These are phyloP conservation scores for Exophiala sp. DNA, from an alignment of 2,329 filamentous ascomycete genomes.

Conservation along the genomic window DNA sequence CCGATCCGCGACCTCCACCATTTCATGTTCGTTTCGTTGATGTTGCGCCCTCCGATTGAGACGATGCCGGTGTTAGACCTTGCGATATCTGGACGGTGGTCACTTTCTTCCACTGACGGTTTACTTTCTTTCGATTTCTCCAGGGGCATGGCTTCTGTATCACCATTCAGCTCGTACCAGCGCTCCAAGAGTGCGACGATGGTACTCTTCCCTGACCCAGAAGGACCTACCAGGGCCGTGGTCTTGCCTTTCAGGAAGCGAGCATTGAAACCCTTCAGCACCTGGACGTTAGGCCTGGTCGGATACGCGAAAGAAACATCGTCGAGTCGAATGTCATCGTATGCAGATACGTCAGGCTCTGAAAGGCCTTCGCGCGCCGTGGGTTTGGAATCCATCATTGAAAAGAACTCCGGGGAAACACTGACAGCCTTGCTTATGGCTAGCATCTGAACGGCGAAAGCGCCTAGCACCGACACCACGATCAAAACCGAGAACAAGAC, in stretches of 20 bases:
- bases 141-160: constrained; percentile 1
- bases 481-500: constrained; percentile 40
- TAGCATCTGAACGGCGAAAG: constrained; percentile 34
- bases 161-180: constrained; percentile 36
- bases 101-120: not conserved
- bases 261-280: constrained; percentile 35
- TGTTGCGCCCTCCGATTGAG: constrained; percentile 47
- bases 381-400: constrained; percentile 67
- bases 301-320: constrained; percentile 70
- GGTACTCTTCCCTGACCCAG: constrained; percentile 44
- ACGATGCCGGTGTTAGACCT: constrained; percentile 42
- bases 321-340: constrained; percentile 57
- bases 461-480: constrained; percentile 38
- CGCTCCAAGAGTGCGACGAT: constrained; percentile 41
- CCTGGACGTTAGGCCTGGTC: constrained; percentile 34
- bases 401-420: constrained; percentile 71
- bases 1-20: constrained; percentile 56
- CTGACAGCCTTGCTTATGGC: constrained; percentile 63
- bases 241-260: constrained; percentile 35
- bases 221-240: constrained; percentile 43
- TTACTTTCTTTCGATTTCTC: no score
- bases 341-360: constrained; percentile 51
- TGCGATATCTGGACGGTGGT: not conserved
- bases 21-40: constrained; percentile 55
- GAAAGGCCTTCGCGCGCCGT: constrained; percentile 34